These are phyloP conservation scores for Colletotrichum musae DNA, from an alignment of 2,329 filamentous ascomycete species.

Conservation along the genomic window DNA sequence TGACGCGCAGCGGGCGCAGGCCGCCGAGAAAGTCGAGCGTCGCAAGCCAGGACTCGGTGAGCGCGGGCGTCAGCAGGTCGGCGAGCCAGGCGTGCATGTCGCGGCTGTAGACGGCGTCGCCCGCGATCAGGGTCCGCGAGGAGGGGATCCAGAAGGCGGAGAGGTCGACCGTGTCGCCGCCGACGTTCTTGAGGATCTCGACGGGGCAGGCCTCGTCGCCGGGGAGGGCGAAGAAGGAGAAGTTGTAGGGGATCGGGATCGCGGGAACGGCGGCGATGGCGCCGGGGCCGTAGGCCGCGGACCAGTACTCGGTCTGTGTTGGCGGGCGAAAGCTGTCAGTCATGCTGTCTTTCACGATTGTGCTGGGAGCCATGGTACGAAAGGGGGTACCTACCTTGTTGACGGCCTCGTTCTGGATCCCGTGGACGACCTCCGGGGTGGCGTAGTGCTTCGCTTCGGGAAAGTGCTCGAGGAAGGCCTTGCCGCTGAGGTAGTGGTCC, in stretches of 20 bases:
- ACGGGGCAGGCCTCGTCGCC: slow-evolving; percentile 26
- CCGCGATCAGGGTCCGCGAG: slow-evolving; percentile 25
- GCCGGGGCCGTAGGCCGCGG: slow-evolving; percentile 5
- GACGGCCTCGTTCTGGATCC: slow-evolving; percentile 20
- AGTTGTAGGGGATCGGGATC: slow-evolving; percentile 31
- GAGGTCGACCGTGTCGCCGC: slow-evolving; percentile 32
- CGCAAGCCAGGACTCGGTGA: slow-evolving; percentile 30
- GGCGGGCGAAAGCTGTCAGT: neutral
- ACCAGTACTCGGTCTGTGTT: slow-evolving; percentile 15
- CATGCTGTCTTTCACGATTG: too few relatives aligned
- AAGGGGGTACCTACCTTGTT: slow-evolving; percentile 5
- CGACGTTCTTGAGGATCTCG: slow-evolving; percentile 18
- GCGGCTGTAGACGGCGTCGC: slow-evolving; percentile 33
- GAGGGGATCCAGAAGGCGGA: slow-evolving; percentile 34
- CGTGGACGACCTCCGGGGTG: neutral
- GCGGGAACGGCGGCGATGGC: slow-evolving; percentile 17
- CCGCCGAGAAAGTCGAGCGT: slow-evolving; percentile 27
- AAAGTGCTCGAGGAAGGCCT: slow-evolving; percentile 27
- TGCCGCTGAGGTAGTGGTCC: slow-evolving; percentile 35
- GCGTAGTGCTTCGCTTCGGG: slow-evolving; percentile 33
- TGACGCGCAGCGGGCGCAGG: slow-evolving; percentile 10
- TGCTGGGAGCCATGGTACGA: too few relatives aligned
- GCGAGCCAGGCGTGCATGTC: slow-evolving; percentile 36
- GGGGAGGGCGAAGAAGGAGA: slow-evolving; percentile 30
- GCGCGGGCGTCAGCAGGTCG: slow-evolving; percentile 28